These are phyloP conservation scores for Saccharomyces hybrid DNA, from an alignment of 1,139 yeast species.

Conservation along the genomic window DNA sequence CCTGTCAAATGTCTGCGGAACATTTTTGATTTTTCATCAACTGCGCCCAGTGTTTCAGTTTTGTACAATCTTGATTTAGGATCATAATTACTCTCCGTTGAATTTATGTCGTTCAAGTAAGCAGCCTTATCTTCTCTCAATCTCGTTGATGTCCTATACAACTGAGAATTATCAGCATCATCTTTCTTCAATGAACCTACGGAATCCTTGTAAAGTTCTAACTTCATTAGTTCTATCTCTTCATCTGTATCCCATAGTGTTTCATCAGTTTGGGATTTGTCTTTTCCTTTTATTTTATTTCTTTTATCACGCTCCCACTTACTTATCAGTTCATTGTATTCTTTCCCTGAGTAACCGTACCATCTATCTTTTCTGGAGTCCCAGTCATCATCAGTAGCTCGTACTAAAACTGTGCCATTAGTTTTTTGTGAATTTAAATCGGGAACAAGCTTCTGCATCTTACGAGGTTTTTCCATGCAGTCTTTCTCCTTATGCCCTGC, in stretches of 20 bases:
- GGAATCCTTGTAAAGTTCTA: conserved; percentile 22
- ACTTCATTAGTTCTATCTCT: conserved; percentile 25
- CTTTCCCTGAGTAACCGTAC: conserved; percentile 30
- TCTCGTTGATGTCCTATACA: conserved; percentile 22
- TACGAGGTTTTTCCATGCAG: conserved; percentile 27
- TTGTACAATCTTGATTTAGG: conserved; percentile 33
- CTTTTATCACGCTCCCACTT: conserved; percentile 15
- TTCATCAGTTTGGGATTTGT: not conserved
- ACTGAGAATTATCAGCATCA: conserved; percentile 12
- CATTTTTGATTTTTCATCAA: conserved; percentile 31
- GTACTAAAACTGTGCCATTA: conserved; percentile 4
- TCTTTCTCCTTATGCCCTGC: conserved; percentile 22
- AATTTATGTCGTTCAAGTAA: conserved; percentile 27
- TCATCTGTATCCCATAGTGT: conserved; percentile 24
- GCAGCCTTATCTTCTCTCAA: conserved; percentile 31
- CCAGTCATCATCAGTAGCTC: conserved; percentile 17
- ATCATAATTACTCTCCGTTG: conserved; percentile 27
- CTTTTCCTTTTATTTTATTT: not conserved
- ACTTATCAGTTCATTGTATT: conserved; percentile 18
- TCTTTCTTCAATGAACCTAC: conserved; percentile 14
- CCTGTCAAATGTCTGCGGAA: conserved; percentile 31
- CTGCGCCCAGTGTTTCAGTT: conserved; percentile 24
- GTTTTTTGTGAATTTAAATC: not conserved
- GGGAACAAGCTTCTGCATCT: conserved; percentile 5
- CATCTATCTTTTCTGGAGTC: conserved; percentile 32